Percentiles rank a stretch among this genome's conserved stretches.
Evolutionary conservation across 2,329 filamentous ascomycete species (phyloP).

Genomic region (Bisporella sp.): DNA sequence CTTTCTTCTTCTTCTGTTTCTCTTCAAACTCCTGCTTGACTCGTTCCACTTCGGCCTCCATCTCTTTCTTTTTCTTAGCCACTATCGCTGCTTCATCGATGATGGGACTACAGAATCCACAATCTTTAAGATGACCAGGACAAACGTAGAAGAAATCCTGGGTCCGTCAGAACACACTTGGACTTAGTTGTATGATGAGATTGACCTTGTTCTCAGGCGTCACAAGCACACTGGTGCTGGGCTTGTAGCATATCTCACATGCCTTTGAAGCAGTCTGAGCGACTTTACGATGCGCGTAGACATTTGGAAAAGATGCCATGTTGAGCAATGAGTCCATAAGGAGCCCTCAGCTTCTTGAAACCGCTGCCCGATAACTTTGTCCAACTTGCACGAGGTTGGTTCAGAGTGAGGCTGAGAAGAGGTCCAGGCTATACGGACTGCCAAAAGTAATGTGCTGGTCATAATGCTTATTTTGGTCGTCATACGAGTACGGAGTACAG

Average conservation of each 20-base stretch:
- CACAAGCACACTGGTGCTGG: slow-evolving; percentile 78
- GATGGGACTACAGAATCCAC: slow-evolving; percentile 70
- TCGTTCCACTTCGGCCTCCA: slow-evolving; percentile 57
- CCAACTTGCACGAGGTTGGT: too few species aligned
- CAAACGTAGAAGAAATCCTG: slow-evolving; percentile 93
- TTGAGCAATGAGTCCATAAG: neutral
- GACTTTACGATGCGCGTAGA: slow-evolving; percentile 80
- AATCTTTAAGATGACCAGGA: slow-evolving; percentile 72
- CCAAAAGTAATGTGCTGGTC: too few species aligned
- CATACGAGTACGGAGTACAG: too few species aligned
- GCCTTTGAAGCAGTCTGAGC: slow-evolving; percentile 76
- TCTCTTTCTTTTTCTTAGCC: slow-evolving; percentile 53
- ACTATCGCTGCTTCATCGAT: slow-evolving; percentile 61
- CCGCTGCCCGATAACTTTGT: too few species aligned
- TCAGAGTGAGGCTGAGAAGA: too few species aligned
- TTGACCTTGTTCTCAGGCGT: slow-evolving; percentile 80
- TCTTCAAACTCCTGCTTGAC: slow-evolving; percentile 68
- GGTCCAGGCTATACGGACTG: too few species aligned
- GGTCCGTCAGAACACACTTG: neutral
- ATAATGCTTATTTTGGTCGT: too few species aligned
- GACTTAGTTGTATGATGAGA: neutral
- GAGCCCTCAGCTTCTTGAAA: too few species aligned
- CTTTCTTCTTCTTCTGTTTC: slow-evolving; percentile 62
- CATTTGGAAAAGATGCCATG: slow-evolving; percentile 55
- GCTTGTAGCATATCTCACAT: slow-evolving; percentile 90